Percentiles rank a stretch among this genome's conserved stretches.
These are phyloP conservation scores for Acorus calamus DNA, from an alignment of 106 monocot species.

Conservation along the genomic window DNA sequence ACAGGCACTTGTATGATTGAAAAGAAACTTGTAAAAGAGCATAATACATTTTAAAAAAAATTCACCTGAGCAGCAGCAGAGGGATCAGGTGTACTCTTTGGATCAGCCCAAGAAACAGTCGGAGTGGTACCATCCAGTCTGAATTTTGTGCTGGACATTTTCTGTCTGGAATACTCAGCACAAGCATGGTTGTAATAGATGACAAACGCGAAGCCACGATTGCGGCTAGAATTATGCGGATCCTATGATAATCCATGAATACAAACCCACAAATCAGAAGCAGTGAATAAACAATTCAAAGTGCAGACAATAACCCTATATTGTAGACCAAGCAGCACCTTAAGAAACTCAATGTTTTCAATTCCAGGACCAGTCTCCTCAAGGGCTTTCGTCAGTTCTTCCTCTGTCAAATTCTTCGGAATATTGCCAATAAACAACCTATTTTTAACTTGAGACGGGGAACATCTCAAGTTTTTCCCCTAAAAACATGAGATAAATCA, in stretches of 20 bases:
- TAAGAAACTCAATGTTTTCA: constrained; percentile 82
- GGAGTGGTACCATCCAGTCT: constrained; percentile 80
- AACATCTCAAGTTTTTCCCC: constrained; percentile 89
- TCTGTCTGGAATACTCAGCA: constrained; percentile 90
- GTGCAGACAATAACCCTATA: too few species aligned
- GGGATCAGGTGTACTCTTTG: constrained; percentile 68
- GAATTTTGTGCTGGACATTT: constrained; percentile 61
- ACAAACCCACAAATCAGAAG: constrained; percentile 1
- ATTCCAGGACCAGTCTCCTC: constrained; percentile 84
- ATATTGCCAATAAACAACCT: constrained; percentile 92
- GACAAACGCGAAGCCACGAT: constrained; percentile 93
- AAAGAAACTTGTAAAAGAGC: not conserved
- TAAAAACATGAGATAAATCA: constrained; percentile 15
- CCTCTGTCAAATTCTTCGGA: constrained; percentile 81
- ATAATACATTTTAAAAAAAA: not conserved
- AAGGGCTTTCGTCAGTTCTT: constrained; percentile 73
- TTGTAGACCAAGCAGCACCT: constrained; percentile 44
- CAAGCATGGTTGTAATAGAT: constrained; percentile 97
- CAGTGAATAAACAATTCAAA: too few species aligned
- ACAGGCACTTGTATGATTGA: too few species aligned
- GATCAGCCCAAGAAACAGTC: constrained; percentile 95
- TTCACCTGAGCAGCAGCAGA: constrained; percentile 88
- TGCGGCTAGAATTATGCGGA: constrained; percentile 72
- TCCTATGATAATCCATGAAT: constrained; percentile 42
- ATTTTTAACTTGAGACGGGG: constrained; percentile 84